Evolutionary conservation across 176 grass and related monocot species (phyloP).

Genomic region (Oryza brachyantha): DNA sequence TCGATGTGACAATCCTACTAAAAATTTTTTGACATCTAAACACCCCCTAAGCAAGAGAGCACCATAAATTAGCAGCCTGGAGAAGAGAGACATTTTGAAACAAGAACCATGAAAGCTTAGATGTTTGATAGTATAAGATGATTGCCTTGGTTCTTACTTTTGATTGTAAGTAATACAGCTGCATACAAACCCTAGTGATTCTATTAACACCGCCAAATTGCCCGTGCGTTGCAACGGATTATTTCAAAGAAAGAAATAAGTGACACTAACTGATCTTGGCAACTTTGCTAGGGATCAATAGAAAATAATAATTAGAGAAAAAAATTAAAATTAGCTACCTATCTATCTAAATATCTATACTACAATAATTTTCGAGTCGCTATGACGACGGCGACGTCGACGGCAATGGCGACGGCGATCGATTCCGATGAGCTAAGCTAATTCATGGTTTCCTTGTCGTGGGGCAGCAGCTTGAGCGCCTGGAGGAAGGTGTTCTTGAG

Average conservation of each 20-base stretch:
- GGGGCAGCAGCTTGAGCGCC: constrained; percentile 69
- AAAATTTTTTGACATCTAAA: too few species aligned
- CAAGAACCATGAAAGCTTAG: neutral
- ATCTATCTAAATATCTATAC: neutral
- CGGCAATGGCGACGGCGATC: neutral
- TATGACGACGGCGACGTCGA: neutral
- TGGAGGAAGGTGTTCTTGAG: constrained; percentile 81
- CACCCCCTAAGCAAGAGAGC: constrained; percentile 12
- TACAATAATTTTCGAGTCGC: neutral
- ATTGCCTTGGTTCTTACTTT: neutral
- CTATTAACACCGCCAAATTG: neutral
- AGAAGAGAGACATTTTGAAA: neutral
- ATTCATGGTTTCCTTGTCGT: constrained; percentile 5
- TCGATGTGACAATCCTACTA: too few species aligned
- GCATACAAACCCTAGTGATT: neutral
- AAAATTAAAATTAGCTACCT: neutral
- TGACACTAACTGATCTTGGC: neutral
- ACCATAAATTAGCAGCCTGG: neutral
- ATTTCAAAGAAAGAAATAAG: neutral
- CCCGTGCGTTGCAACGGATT: neutral
- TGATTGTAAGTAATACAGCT: neutral
- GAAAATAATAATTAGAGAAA: neutral
- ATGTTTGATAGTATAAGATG: neutral
- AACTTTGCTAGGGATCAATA: neutral
- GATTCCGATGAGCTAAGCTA: neutral